Evolutionary conservation across 2,329 filamentous ascomycete genomes (phyloP).

Genomic region (Fusarium falciforme): DNA sequence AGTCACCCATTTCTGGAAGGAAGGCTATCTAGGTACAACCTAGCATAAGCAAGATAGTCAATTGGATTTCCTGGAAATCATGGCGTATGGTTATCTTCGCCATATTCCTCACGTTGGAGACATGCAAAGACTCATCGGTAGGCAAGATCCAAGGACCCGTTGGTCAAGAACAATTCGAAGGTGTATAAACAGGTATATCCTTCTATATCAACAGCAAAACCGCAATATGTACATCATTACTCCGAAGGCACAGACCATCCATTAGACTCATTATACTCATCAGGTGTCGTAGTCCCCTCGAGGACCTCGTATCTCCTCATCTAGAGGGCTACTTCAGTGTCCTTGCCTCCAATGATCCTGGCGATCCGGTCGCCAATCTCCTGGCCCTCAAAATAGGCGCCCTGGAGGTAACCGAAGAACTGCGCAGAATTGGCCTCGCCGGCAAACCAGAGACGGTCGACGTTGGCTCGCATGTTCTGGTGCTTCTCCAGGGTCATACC

Average conservation of each 20-base stretch:
- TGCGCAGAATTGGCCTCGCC: constrained; percentile 72
- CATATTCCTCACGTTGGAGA: no score
- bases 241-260: constrained; percentile 25
- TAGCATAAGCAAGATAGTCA: no score
- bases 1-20: no score
- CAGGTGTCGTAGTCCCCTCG: constrained; percentile 24
- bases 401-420: constrained; percentile 75
- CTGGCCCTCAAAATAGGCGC: constrained; percentile 68
- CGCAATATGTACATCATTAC: background rate
- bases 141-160: no score
- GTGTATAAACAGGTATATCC: background rate
- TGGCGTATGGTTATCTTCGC: no score
- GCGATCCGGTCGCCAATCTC: constrained; percentile 60
- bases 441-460: constrained; percentile 71
- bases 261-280: constrained; percentile 30
- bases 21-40: no score
- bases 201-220: background rate
- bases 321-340: constrained; percentile 18
- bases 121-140: no score
- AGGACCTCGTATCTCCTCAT: constrained; percentile 27
- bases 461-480: constrained; percentile 75
- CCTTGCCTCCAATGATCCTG: constrained; percentile 18
- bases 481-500: constrained; percentile 73
- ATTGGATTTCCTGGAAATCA: no score
- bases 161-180: no score